Conservation (phyloP, 305 asterid species). For the Rubia peregrina region DNA sequence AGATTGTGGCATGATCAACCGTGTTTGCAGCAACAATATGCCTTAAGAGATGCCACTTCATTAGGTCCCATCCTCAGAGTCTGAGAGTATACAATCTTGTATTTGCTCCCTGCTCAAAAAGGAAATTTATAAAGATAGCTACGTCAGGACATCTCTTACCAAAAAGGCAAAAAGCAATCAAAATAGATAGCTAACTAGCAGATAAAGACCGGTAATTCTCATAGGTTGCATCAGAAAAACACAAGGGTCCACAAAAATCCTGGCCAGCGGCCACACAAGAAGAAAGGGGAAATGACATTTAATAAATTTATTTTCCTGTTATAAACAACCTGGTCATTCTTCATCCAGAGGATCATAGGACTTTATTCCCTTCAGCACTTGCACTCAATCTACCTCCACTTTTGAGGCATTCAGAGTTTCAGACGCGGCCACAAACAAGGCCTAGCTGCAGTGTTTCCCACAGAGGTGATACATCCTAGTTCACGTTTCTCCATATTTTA, state of each 20-base stretch:
- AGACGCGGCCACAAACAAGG: neutral
- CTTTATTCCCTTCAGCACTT: neutral
- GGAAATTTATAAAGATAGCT: neutral
- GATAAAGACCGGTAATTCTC: neutral
- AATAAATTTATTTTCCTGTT: neutral
- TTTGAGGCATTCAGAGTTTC: neutral
- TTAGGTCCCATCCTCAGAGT: conserved; percentile 36
- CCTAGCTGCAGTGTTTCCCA: neutral
- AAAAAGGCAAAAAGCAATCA: neutral
- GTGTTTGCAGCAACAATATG: neutral
- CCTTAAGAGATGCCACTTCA: neutral
- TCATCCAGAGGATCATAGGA: neutral
- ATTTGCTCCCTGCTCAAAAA: conserved; percentile 47
- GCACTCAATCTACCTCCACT: neutral
- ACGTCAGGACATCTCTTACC: neutral
- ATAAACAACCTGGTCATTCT: neutral
- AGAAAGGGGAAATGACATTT: neutral
- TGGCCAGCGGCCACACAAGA: neutral
- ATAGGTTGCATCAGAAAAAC: neutral
- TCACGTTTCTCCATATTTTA: neutral
- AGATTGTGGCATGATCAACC: neutral
- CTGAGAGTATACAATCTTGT: conserved; percentile 46
- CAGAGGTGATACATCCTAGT: neutral
- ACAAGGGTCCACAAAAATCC: neutral
- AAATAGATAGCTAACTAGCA: neutral